These are phyloP conservation scores for Sanguinoderma infundibulare DNA, from an alignment of 1,284 basidiomycete genomes.

Conservation along the genomic window DNA sequence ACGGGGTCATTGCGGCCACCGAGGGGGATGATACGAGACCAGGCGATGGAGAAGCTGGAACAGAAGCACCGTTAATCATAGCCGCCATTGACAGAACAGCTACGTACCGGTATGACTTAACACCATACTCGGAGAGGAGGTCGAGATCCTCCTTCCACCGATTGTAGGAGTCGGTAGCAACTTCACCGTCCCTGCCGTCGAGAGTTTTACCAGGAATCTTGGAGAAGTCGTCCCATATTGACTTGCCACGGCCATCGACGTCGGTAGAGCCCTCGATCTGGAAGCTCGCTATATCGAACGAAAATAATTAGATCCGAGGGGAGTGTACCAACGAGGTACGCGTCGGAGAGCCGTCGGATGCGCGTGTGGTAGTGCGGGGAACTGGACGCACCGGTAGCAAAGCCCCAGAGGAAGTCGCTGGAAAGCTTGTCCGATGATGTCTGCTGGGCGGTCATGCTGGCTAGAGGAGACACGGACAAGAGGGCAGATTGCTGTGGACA, in stretches of 20 bases:
- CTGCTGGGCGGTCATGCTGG: slow-evolving; percentile 29
- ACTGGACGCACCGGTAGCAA: slow-evolving; percentile 59
- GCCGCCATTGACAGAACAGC: background rate
- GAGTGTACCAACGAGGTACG: background rate
- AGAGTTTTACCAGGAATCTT: slow-evolving; percentile 66
- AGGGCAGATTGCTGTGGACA: slow-evolving; percentile 22
- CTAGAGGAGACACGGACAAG: slow-evolving; percentile 27
- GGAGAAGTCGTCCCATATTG: slow-evolving; percentile 79
- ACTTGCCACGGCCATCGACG: slow-evolving; percentile 61
- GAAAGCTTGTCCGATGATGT: slow-evolving; percentile 39
- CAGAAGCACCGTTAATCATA: background rate
- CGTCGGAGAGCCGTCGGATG: background rate
- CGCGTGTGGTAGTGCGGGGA: background rate
- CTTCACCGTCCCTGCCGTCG: slow-evolving; percentile 69
- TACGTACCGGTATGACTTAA: slow-evolving; percentile 37
- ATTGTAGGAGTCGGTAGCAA: slow-evolving; percentile 73
- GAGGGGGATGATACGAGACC: slow-evolving; percentile 74
- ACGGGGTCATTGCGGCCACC: slow-evolving; percentile 74
- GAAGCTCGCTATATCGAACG: slow-evolving; percentile 50
- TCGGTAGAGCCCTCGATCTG: slow-evolving; percentile 72
- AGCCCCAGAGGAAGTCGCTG: slow-evolving; percentile 72
- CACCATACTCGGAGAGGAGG: slow-evolving; percentile 52
- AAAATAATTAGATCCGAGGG: slow-evolving; percentile 6
- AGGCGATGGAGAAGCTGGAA: slow-evolving; percentile 66
- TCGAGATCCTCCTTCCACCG: slow-evolving; percentile 73